Conservation (phyloP, 106 monocot species). For the Dioscorea alata region DNA sequence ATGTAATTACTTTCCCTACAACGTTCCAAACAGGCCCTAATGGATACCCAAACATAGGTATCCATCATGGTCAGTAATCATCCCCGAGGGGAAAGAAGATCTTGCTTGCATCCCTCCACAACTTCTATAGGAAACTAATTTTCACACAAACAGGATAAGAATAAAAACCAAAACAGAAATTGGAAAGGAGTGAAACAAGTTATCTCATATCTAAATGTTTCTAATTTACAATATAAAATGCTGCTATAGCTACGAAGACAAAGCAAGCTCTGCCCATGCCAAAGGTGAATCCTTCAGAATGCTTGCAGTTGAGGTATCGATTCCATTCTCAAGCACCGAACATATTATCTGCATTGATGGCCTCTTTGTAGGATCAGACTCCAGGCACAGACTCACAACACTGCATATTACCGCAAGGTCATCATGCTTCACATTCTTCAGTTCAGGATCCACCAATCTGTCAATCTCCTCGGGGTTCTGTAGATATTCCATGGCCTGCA, state of each 20-base stretch:
- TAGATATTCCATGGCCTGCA: constrained; percentile 5
- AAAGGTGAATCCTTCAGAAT: constrained; percentile 4
- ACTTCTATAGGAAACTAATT: neutral
- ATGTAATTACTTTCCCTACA: too few relatives aligned
- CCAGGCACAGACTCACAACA: constrained; percentile 10
- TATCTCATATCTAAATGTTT: constrained; percentile 4
- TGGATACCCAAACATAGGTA: too few relatives aligned
- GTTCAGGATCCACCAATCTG: constrained; percentile 1
- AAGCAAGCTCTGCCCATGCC: constrained; percentile 7
- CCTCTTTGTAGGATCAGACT: constrained; percentile 10
- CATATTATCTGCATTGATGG: constrained; percentile 12
- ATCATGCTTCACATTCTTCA: constrained; percentile 1
- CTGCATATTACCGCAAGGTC: constrained; percentile 10
- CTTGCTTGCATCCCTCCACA: neutral
- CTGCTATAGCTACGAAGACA: neutral
- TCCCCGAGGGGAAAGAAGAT: too few relatives aligned
- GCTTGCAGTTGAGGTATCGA: constrained; percentile 5
- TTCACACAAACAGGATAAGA: neutral
- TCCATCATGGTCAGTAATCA: too few relatives aligned
- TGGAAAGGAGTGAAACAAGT: neutral
- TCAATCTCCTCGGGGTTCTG: constrained; percentile 4
- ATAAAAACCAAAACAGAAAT: neutral
- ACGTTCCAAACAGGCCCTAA: too few relatives aligned
- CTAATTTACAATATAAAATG: neutral
- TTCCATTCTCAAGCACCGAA: constrained; percentile 8